phyloP scores from a whole-genome alignment of 441 rosid species.

The Mallotus repandus region DNA sequence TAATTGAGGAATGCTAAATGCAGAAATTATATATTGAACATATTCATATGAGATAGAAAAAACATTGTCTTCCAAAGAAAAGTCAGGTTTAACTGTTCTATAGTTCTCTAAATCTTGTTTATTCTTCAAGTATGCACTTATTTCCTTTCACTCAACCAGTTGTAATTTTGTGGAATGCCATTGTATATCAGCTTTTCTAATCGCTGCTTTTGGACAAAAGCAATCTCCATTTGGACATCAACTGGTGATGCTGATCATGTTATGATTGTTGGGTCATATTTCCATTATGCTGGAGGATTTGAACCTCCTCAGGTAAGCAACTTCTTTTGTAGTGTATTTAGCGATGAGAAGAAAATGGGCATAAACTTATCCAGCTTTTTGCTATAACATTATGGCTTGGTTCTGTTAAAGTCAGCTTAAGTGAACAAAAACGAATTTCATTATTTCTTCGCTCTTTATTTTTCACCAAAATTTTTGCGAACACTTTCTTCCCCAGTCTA shows the following conservation, averaged over 20 bases:
- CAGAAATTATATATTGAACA: background rate
- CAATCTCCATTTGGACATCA: constrained; percentile 94
- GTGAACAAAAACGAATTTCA: too few species aligned
- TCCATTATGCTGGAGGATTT: constrained; percentile 90
- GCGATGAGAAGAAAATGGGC: too few species aligned
- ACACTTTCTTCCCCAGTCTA: too few species aligned
- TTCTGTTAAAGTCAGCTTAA: background rate
- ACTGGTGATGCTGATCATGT: constrained; percentile 85
- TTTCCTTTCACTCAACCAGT: background rate
- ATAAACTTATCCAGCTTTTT: too few species aligned
- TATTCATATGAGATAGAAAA: background rate
- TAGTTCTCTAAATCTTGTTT: background rate
- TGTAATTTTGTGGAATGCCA: constrained; percentile 16
- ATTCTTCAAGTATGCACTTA: background rate
- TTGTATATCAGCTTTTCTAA: constrained; percentile 69
- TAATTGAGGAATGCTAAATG: background rate
- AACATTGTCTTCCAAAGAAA: background rate
- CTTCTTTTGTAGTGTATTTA: background rate
- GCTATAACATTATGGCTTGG: background rate
- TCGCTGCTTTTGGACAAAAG: constrained; percentile 93
- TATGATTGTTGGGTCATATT: constrained; percentile 83
- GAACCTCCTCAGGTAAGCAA: constrained; percentile 81
- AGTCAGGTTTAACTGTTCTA: background rate
- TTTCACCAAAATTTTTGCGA: too few species aligned
- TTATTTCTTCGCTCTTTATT: background rate